Conservation (phyloP, 805 yeast species). For the Candida berthetii region DNA sequence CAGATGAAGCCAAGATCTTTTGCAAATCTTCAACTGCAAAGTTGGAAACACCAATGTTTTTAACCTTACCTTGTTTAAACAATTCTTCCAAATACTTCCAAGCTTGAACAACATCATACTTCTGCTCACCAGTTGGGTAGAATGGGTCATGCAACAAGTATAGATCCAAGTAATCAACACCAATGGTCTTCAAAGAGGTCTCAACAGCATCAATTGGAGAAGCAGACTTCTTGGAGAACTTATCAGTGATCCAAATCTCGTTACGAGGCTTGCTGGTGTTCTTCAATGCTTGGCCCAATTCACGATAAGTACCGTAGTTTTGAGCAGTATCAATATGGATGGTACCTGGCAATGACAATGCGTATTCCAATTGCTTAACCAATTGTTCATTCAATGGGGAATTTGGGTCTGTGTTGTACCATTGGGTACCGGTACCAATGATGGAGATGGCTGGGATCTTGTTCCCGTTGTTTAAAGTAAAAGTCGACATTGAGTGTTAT, state of each 20-base stretch:
- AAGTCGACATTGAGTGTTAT: not conserved
- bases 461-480: constrained; percentile 23
- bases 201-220: constrained; percentile 36
- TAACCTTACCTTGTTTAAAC: constrained; percentile 45
- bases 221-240: constrained; percentile 30
- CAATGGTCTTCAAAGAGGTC: constrained; percentile 29
- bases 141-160: constrained; percentile 45
- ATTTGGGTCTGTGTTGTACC: constrained; percentile 32
- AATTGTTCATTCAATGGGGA: constrained; percentile 22
- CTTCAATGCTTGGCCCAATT: constrained; percentile 42
- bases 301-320: constrained; percentile 45
- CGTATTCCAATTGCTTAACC: constrained; percentile 24
- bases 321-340: constrained; percentile 58
- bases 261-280: constrained; percentile 37
- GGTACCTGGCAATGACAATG: constrained; percentile 37
- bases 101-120: constrained; percentile 37
- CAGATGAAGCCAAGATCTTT: constrained; percentile 29
- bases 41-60: constrained; percentile 58
- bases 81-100: constrained; percentile 46
- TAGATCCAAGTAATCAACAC: constrained; percentile 43
- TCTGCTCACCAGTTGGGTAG: constrained; percentile 25
- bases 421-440: constrained; percentile 56
- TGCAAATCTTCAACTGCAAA: constrained; percentile 41
- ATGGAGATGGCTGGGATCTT: constrained; percentile 41
- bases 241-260: constrained; percentile 49